A percentile compares a stretch with the other conserved stretches of the same genome.
phyloP scores from a whole-genome alignment of 2,329 filamentous ascomycete species.

The Akanthomyces dipterigenus region DNA sequence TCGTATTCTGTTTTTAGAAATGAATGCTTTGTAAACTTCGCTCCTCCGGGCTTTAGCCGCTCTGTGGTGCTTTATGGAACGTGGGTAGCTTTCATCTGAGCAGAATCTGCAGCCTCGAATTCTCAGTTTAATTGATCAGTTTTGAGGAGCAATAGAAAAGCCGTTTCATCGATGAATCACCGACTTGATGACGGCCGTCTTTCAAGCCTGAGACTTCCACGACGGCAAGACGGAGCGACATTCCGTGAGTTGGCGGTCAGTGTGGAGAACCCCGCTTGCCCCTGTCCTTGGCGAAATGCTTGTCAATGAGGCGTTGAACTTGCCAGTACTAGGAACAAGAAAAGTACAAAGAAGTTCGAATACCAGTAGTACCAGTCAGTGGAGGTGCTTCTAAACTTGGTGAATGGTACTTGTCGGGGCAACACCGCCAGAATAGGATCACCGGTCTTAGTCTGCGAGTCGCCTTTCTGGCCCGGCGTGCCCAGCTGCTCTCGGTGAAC shows the following conservation, averaged over 20 bases:
- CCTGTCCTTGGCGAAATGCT: too few species aligned
- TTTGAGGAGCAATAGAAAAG: not conserved
- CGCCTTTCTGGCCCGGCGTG: not conserved
- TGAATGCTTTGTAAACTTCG: not conserved
- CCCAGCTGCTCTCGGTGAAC: slow-evolving; percentile 1
- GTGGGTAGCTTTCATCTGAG: not conserved
- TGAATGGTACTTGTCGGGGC: too few species aligned
- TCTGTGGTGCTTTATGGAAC: not conserved
- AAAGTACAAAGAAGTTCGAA: too few species aligned
- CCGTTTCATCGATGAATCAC: not conserved
- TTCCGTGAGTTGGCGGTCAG: not conserved
- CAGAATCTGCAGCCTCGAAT: not conserved
- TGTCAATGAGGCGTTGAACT: too few species aligned
- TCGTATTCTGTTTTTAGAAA: not conserved
- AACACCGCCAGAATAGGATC: not conserved
- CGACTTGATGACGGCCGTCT: not conserved
- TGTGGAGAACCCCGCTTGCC: not conserved
- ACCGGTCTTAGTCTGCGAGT: not conserved
- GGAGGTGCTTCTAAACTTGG: too few species aligned
- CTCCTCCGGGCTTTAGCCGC: not conserved
- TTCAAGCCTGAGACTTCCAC: too few species aligned
- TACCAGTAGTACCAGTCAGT: too few species aligned
- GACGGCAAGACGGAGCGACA: slow-evolving; percentile 5
- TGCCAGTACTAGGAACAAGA: too few species aligned
- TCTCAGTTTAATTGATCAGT: not conserved